A percentile compares a stretch with the other conserved stretches of the same genome.
Conservation (phyloP, 2,329 filamentous ascomycete species). For the Nothophaeocryptopus gaeumannii region DNA sequence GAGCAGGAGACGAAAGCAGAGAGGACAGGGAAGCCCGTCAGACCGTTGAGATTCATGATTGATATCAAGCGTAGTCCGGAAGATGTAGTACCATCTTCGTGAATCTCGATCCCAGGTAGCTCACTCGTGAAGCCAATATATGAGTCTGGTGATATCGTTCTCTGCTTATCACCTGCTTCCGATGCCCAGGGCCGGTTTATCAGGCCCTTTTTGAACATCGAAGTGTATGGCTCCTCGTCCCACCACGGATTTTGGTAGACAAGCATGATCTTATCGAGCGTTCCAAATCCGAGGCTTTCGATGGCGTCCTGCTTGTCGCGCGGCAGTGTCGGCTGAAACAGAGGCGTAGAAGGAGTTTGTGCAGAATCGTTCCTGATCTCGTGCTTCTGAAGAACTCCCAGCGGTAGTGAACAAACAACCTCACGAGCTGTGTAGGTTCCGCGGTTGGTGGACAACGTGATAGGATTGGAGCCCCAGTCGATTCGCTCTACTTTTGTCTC, state of each 20-base stretch:
- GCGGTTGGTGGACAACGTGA: slow-evolving; percentile 14
- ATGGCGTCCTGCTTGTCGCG: slow-evolving; percentile 17
- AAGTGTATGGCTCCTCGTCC: slow-evolving; percentile 21
- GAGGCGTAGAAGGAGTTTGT: neutral
- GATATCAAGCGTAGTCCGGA: slow-evolving; percentile 21
- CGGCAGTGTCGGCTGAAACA: slow-evolving; percentile 23
- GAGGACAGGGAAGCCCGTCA: slow-evolving; percentile 24
- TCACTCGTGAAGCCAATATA: slow-evolving; percentile 25
- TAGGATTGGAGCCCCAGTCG: slow-evolving; percentile 15
- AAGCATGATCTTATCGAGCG: slow-evolving; percentile 28
- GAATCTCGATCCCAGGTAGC: slow-evolving; percentile 22
- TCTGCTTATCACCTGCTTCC: neutral
- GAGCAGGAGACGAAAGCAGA: slow-evolving; percentile 26
- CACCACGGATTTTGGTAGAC: slow-evolving; percentile 26
- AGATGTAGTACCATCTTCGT: slow-evolving; percentile 12
- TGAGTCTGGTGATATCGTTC: slow-evolving; percentile 13
- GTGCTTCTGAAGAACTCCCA: slow-evolving; percentile 24
- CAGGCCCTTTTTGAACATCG: slow-evolving; percentile 19
- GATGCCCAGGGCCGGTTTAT: slow-evolving; percentile 4
- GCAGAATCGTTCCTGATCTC: neutral
- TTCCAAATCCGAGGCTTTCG: slow-evolving; percentile 23
- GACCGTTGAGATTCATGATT: slow-evolving; percentile 22
- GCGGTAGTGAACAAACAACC: slow-evolving; percentile 25
- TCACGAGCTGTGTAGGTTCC: slow-evolving; percentile 19
- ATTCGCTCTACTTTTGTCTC: slow-evolving; percentile 17